Base-by-base conservation (phyloP, 805 yeast species). In the Starmerella geochares region DNA sequence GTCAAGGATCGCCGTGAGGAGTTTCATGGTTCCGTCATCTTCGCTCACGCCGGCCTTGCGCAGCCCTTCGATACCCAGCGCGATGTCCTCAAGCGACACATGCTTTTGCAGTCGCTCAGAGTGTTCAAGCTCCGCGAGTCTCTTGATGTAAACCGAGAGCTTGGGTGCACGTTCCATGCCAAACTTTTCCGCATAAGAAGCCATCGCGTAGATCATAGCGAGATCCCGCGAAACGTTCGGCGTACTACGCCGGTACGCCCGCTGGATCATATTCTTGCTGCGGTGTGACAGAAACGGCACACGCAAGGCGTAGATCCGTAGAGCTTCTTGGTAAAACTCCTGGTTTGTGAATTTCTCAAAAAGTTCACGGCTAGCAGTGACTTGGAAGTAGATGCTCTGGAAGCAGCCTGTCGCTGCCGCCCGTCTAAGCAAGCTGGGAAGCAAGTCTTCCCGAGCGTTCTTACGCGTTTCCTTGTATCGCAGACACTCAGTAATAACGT, bases 321-420 rank as follows among this genome's bases (percentile, higher is more conserved):
- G 53, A 6, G 55, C 57, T 37, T 56, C 60, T 13, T 32, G 25
- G 47, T 52, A 54, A 32, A 56, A 53, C 2, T 37, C 44, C 14
- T 46, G 46, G 32, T 29, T 33, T 27, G 52, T 10, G 13, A 27
- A 35, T 19, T 6, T n/a, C 33, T 42, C 21, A 31, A 52, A 52
- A 25, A 24, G 46, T 20, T 27, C 25, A 20, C 46, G 42, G 29
- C 29, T 17, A 16, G 19, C 38, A 4, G 54, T 29, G 21, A 54
- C 24, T 40, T 32, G 44, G 11, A 29, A 49, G 46, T 39, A 49
- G 2, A 49, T 48, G 23, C 41, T 33, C 29, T 48, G 48, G 45
- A 51, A 54, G 24, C 24, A 33, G 24, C 65, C 66, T 8, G 56
- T 45, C 29, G 38, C 52, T 2, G 66, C 62, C 1, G 64, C 55